Base-by-base conservation (phyloP, 768 basidiomycete genomes). In the Xanthoconium purpureum region DNA sequence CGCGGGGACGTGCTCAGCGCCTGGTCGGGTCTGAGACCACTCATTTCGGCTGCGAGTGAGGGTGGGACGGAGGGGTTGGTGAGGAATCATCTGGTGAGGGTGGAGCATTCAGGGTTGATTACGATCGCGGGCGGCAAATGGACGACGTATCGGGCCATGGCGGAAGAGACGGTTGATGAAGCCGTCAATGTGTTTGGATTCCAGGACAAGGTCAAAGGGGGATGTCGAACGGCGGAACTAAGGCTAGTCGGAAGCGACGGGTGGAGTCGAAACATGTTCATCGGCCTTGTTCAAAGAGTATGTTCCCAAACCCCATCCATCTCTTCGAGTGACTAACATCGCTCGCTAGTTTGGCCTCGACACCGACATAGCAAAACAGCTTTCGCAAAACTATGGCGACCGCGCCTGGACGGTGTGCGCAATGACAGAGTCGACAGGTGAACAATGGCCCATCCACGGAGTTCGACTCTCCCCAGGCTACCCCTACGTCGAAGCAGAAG, bases 41-140 rank as follows among this genome's bases (percentile, higher is more conserved):
- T 99, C 29, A 94, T 98, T 38, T 77, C 88, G 50, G 87, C 97
- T 66, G 92, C 91, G 1, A 71, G 70, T 48, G 86, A 84, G 36
- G 79, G 82, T 61, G 80, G 81, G 67, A 97, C 95, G 17, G 87
- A 95, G 73, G 88, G 88, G 0, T 75, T 99, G 50, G 96, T 99
- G 18, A 76, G 96, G 66, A 98, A 88, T 68, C 96, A 98, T 74
- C 82, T 99, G 81, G 89, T 97, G 61, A 81, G 94, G 67, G 84
- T 93, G 35, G 84, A 82, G 40, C 80, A 82, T 46, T 84, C 84
- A 58, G 94, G 94, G 17, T 76, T 99, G 63, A 73, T 99, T 57
- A 98, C 95, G 30, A 94, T 98, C 64, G 94, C 92, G 3, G 96
- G 96, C 17, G 96, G 96, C 6, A 99, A 99, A 73, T 99, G 96